Percentiles rank a stretch among this genome's conserved stretches.
phyloP scores from a whole-genome alignment of 2,329 filamentous ascomycete genomes.

The Coniochaeta prunicola region DNA sequence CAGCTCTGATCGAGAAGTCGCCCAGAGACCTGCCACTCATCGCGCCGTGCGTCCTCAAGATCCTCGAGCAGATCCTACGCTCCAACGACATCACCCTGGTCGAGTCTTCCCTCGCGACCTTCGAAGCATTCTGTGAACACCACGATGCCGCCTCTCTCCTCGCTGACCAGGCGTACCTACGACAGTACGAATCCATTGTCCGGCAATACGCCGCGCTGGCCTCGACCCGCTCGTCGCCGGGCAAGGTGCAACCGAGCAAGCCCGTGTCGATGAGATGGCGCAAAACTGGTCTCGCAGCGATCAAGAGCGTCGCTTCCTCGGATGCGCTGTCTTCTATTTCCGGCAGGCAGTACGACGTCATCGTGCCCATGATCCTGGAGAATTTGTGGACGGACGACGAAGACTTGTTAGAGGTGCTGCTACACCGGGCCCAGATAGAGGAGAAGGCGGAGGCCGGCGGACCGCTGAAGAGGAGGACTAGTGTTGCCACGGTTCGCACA shows the following conservation, averaged over 20 bases:
- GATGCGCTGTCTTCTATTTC: conserved; percentile 71
- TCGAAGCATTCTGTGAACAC: conserved; percentile 80
- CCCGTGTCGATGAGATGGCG: conserved; percentile 75
- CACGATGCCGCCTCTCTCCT: conserved; percentile 81
- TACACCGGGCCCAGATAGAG: conserved; percentile 58
- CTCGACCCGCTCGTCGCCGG: conserved; percentile 48
- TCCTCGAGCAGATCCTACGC: conserved; percentile 74
- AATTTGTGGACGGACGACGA: conserved; percentile 75
- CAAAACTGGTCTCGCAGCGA: conserved; percentile 66
- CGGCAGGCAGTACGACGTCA: conserved; percentile 66
- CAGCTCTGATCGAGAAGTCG: conserved; percentile 86
- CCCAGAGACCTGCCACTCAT: conserved; percentile 87
- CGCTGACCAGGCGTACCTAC: conserved; percentile 76
- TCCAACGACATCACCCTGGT: conserved; percentile 89
- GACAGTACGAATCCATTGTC: conserved; percentile 77
- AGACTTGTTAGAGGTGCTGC: conserved; percentile 60
- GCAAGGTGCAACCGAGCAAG: conserved; percentile 53
- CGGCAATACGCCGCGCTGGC: conserved; percentile 73
- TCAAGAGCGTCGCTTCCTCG: conserved; percentile 73
- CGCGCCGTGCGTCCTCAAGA: conserved; percentile 74
- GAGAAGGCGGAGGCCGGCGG: conserved; percentile 63
- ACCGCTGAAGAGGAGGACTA: conserved; percentile 61
- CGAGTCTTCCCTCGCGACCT: conserved; percentile 80
- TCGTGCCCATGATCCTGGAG: conserved; percentile 78
- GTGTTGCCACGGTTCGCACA: conserved; percentile 70